These are phyloP conservation scores for Sclerotinia sclerotiorum DNA, from an alignment of 2,329 filamentous ascomycete species.

Conservation along the genomic window DNA sequence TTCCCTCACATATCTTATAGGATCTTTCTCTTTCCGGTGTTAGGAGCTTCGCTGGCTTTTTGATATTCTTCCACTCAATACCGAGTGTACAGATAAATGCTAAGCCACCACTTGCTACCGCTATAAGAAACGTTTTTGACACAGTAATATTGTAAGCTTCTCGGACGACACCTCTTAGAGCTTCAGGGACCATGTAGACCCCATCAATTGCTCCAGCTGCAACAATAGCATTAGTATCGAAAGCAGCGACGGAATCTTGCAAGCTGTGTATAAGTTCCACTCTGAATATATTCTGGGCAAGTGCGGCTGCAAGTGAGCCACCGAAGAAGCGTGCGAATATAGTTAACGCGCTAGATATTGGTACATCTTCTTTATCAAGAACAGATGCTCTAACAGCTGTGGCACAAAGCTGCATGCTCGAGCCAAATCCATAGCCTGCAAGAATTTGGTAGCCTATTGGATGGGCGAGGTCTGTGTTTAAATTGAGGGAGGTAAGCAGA, in stretches of 20 bases:
- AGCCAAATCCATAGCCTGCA: constrained; percentile 54
- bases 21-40: no score
- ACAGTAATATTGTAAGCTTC: constrained; percentile 1
- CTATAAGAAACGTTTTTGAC: constrained; percentile 2
- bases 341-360: constrained; percentile 41
- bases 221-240: constrained; percentile 45
- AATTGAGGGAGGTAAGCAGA: constrained; percentile 52
- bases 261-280: constrained; percentile 40
- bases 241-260: constrained; percentile 26
- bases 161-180: not conserved
- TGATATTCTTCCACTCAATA: constrained; percentile 8
- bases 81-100: constrained; percentile 6
- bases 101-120: not conserved
- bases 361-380: constrained; percentile 50
- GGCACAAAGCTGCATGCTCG: constrained; percentile 50
- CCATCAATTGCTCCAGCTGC: constrained; percentile 43
- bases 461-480: constrained; percentile 30
- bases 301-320: not conserved
- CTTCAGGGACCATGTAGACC: not conserved
- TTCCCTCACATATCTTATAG: no score
- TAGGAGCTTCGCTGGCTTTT: not conserved
- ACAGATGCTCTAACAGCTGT: constrained; percentile 52
- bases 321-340: constrained; percentile 8
- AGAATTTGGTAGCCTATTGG: constrained; percentile 60
- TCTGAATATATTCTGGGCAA: constrained; percentile 9